Percentiles rank a stretch among this genome's conserved stretches.
Evolutionary conservation across 179 eudicot species (phyloP).

Genomic region (Heliamphora pulchella): DNA sequence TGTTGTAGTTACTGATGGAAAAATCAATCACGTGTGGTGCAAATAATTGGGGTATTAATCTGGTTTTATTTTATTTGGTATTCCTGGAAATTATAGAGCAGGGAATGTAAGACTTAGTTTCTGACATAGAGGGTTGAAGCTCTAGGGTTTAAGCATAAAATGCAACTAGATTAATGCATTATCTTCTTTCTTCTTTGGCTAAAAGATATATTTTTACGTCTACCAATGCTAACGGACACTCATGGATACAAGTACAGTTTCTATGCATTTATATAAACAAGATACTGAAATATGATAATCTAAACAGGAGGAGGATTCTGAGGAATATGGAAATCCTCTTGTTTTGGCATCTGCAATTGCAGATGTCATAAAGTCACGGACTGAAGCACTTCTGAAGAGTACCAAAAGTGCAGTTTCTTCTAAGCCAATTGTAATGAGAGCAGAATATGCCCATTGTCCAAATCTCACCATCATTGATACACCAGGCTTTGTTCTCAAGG

Average conservation of each 20-base stretch:
- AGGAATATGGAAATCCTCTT: slow-evolving; percentile 80
- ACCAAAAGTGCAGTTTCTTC: slow-evolving; percentile 77
- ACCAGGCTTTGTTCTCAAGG: slow-evolving; percentile 98
- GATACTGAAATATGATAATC: slow-evolving; percentile 3
- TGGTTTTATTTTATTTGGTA: no score
- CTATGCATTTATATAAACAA: background rate
- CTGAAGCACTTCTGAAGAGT: slow-evolving; percentile 67
- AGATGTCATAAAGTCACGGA: slow-evolving; percentile 77
- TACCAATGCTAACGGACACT: background rate
- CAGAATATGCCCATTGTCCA: slow-evolving; percentile 96
- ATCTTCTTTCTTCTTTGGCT: background rate
- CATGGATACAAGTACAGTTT: no score
- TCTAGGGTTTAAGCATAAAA: no score
- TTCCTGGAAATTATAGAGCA: no score
- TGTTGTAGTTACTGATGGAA: background rate
- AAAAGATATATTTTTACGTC: background rate
- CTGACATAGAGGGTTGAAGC: background rate
- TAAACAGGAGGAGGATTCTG: slow-evolving; percentile 85
- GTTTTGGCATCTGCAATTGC: slow-evolving; percentile 70
- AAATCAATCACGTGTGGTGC: slow-evolving; percentile 6
- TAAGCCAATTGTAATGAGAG: slow-evolving; percentile 94
- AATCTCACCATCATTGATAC: slow-evolving; percentile 96
- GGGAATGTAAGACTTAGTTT: no score
- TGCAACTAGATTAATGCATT: no score
- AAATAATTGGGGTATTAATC: no score